Evolutionary conservation across 176 grass and related monocot species (phyloP).

Genomic region (Avena sativa): DNA sequence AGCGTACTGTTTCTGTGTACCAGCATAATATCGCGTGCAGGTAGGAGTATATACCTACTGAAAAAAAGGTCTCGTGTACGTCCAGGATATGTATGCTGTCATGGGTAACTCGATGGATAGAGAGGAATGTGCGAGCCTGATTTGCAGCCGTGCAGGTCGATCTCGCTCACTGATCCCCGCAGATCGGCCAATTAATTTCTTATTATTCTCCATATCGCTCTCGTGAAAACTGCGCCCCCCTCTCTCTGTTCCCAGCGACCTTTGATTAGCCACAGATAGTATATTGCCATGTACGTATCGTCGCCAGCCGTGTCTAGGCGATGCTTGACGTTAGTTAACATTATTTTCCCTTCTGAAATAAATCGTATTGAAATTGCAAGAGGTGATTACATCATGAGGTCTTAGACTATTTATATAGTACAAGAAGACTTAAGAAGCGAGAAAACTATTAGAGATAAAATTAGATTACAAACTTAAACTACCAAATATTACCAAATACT

Average conservation of each 20-base stretch:
- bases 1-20: neutral
- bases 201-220: neutral
- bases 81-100: no score
- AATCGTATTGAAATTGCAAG: no score
- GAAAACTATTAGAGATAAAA: no score
- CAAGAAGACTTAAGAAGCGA: no score
- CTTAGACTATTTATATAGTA: no score
- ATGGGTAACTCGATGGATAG: no score
- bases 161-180: neutral
- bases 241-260: neutral
- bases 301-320: neutral
- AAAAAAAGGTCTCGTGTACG: no score
- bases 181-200: neutral
- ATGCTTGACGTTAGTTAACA: constrained; percentile 6
- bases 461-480: no score
- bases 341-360: neutral
- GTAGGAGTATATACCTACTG: neutral
- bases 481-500: no score
- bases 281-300: neutral
- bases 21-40: neutral
- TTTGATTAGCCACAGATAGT: neutral
- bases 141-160: constrained; percentile 27
- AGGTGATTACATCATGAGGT: no score
- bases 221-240: constrained; percentile 17
- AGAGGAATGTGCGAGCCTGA: neutral